Evolutionary conservation across 768 basidiomycete species (phyloP), one percentile per base, ranked within the genome.

Genomic region (Hericium coralloides): DNA sequence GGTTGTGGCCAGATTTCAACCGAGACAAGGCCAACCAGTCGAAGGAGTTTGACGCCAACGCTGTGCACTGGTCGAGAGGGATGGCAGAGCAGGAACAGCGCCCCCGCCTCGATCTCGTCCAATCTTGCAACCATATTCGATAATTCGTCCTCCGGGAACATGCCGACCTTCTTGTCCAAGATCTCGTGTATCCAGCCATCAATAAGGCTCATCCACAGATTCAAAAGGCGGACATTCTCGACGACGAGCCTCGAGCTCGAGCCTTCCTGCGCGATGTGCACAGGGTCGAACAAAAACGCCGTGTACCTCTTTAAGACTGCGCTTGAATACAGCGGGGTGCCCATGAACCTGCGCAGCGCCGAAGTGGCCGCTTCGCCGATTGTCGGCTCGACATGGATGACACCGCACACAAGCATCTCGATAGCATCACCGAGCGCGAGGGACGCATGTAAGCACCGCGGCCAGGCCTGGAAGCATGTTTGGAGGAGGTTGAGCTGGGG

Each of bases 401-500:
- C 79, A 2, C 88, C 89, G 37, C 83, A 80, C 49, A 94, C 74
- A 23, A 95, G 79, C 76, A 92, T 83, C 61, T 92, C 87, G 52
- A 92, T 76, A 0, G 84, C 80, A 45, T 87, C 85, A 12, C 75
- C 66, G 50, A 87, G 68, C 45, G 80, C 64, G 36, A 81, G 69
- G 4, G 73, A 74, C 2, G 77, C 70, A 64, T 85, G 81, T 45
- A 93, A 74, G 63, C 83, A 88, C 2, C 94, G 82, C 0, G 94
- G 94, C 84, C 92, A 88, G 5, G 89, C 80, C 58, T 87, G 85
- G 68, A 93, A 88, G 65, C 87, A 83, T 0, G 85, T 81, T 62
- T 86, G 81, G 4, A 95, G 76, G 37, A 94, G 74, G 53, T 74
- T 79, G 63, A 97, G 82, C 56, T 85, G 82, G 0, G 89, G 76